These are phyloP conservation scores for Leccinum disarticulatum DNA, from an alignment of 768 basidiomycete species.

Conservation along the genomic window DNA sequence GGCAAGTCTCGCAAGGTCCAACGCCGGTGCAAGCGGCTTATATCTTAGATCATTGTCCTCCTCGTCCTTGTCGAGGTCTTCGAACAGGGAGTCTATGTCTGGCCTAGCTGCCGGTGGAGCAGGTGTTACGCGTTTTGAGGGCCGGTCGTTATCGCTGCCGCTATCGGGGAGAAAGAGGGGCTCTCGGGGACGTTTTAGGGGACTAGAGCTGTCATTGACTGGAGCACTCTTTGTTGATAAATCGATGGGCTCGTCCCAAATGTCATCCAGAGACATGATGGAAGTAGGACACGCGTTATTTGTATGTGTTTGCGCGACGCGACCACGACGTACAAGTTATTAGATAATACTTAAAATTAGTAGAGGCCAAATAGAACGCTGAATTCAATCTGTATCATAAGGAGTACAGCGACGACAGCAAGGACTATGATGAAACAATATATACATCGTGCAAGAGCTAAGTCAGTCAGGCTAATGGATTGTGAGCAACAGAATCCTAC, in stretches of 20 bases:
- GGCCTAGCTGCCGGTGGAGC: conserved; percentile 17
- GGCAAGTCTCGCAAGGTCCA: conserved; percentile 54
- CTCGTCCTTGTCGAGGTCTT: conserved; percentile 49
- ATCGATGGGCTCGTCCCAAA: conserved; percentile 57
- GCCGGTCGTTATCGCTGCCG: conserved; percentile 40
- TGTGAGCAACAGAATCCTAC: too few relatives aligned
- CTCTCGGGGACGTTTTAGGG: conserved; percentile 35
- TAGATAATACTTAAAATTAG: too few relatives aligned
- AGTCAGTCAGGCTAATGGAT: too few relatives aligned
- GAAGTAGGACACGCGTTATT: conserved; percentile 28
- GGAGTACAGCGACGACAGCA: too few relatives aligned
- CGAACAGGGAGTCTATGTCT: conserved; percentile 45
- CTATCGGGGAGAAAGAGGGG: conserved; percentile 59
- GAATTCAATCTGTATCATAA: too few relatives aligned
- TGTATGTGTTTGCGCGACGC: conserved; percentile 21
- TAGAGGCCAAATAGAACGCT: not conserved
- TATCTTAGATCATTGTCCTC: conserved; percentile 44
- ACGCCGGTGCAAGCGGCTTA: conserved; percentile 46
- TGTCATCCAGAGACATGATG: conserved; percentile 47
- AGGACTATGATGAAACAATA: too few relatives aligned
- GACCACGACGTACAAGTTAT: not conserved
- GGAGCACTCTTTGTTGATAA: conserved; percentile 22
- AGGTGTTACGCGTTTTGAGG: conserved; percentile 26
- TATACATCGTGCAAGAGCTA: too few relatives aligned
- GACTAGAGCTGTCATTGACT: conserved; percentile 15